phyloP scores from a whole-genome alignment of 2,329 filamentous ascomycete species.

The Neonectria punicea region DNA sequence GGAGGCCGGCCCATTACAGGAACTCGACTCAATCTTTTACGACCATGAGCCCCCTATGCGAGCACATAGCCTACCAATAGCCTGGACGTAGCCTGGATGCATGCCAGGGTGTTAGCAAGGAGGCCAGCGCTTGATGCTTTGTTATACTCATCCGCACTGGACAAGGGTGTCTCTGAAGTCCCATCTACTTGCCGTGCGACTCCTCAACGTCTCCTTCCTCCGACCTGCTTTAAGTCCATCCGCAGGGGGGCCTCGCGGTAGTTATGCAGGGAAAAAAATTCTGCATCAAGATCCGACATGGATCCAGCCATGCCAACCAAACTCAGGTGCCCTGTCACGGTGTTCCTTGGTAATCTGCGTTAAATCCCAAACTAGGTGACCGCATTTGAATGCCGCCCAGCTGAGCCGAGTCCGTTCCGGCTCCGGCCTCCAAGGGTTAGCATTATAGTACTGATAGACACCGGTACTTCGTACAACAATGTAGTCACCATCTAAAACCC shows the following conservation, averaged over 20 bases:
- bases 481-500: not conserved
- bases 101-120: not conserved
- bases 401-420: slow-evolving; percentile 6
- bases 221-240: not conserved
- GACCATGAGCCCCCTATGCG: slow-evolving; percentile 5
- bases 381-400: not conserved
- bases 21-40: slow-evolving; percentile 15
- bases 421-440: not conserved
- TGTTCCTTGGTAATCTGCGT: not conserved
- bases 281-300: slow-evolving; percentile 10
- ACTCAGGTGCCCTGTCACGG: not conserved
- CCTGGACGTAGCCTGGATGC: not conserved
- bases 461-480: not conserved
- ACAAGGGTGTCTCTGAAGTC: slow-evolving; percentile 5
- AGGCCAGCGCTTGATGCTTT: slow-evolving; percentile 4
- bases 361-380: not conserved
- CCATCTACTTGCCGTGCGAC: not conserved
- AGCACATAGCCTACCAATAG: slow-evolving; percentile 1
- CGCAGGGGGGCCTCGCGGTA: not conserved
- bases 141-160: slow-evolving; percentile 8
- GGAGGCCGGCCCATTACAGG: slow-evolving; percentile 17
- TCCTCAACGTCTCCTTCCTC: not conserved
- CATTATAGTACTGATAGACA: not conserved
- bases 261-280: slow-evolving; percentile 11
- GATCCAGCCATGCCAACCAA: slow-evolving; percentile 7